Evolutionary conservation across 2,329 filamentous ascomycete species (phyloP).

Genomic region (Calonectria ilicicola): DNA sequence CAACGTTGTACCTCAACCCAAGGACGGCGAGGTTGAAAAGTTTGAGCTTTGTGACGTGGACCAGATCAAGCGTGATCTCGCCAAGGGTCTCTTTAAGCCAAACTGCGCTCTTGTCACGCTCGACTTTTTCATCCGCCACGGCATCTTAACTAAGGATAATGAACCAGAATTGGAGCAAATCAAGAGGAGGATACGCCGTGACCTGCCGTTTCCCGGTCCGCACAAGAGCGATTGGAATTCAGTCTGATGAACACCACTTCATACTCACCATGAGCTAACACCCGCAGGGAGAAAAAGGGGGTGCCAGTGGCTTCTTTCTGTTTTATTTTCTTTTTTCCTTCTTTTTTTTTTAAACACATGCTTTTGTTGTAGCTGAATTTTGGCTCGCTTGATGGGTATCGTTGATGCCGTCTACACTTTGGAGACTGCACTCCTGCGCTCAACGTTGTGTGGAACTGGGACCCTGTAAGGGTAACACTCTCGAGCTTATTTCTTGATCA

Average conservation of each 20-base stretch:
- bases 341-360: slow-evolving; percentile 1
- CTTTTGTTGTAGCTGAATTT: slow-evolving; percentile 18
- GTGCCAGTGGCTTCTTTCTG: not conserved
- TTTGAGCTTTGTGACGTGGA: slow-evolving; percentile 84
- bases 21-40: slow-evolving; percentile 89
- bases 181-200: slow-evolving; percentile 78
- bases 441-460: not conserved
- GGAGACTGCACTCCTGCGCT: slow-evolving; percentile 24
- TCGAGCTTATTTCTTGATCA: slow-evolving; percentile 84
- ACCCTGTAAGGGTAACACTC: slow-evolving; percentile 24
- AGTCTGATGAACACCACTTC: slow-evolving; percentile 10
- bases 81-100: slow-evolving; percentile 85
- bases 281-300: not conserved
- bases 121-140: slow-evolving; percentile 91
- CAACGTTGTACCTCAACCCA: slow-evolving; percentile 77
- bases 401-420: slow-evolving; percentile 38
- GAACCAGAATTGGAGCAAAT: slow-evolving; percentile 86
- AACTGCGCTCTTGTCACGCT: slow-evolving; percentile 88
- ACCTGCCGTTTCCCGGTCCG: slow-evolving; percentile 82
- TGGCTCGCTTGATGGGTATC: slow-evolving; percentile 41
- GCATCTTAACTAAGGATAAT: slow-evolving; percentile 81
- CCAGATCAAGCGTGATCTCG: slow-evolving; percentile 79
- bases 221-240: slow-evolving; percentile 56
- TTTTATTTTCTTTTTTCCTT: slow-evolving; percentile 5
- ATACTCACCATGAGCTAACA: not conserved